Evolutionary conservation across 352 stramenopile genomes (phyloP).

Genomic region (Pythium sp.): DNA sequence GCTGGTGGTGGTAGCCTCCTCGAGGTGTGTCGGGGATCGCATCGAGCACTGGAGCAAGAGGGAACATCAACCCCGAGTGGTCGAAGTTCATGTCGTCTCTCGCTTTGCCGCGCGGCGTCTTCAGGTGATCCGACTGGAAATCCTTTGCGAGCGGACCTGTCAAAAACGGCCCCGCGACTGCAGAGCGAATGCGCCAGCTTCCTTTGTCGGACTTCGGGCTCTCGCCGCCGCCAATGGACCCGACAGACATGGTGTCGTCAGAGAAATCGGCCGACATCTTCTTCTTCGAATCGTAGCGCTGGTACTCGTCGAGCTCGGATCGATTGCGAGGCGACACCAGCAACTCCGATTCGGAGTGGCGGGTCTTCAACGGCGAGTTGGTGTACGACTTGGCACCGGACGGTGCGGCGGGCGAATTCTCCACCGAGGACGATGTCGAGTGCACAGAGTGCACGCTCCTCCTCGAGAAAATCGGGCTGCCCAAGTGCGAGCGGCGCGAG

Average conservation of each 20-base stretch:
- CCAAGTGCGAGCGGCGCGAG: slow-evolving; percentile 14
- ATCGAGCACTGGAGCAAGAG: slow-evolving; percentile 30
- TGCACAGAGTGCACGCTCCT: slow-evolving; percentile 16
- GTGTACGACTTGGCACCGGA: slow-evolving; percentile 15
- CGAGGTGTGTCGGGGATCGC: slow-evolving; percentile 23
- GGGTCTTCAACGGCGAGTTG: slow-evolving; percentile 14
- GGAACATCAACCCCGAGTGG: slow-evolving; percentile 30
- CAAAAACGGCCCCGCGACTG: slow-evolving; percentile 33
- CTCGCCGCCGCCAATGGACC: slow-evolving; percentile 24
- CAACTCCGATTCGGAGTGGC: slow-evolving; percentile 20
- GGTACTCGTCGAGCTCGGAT: slow-evolving; percentile 12
- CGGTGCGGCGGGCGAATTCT: slow-evolving; percentile 13
- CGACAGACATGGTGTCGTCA: slow-evolving; percentile 36
- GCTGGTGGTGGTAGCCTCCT: slow-evolving; percentile 15
- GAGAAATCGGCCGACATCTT: slow-evolving; percentile 23
- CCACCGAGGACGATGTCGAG: slow-evolving; percentile 12
- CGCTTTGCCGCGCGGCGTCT: slow-evolving; percentile 28
- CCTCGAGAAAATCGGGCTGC: slow-evolving; percentile 20
- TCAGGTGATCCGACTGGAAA: slow-evolving; percentile 25
- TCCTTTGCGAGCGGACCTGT: slow-evolving; percentile 38
- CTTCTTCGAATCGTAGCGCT: slow-evolving; percentile 17
- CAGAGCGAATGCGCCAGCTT: slow-evolving; percentile 26
- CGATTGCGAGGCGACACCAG: slow-evolving; percentile 13
- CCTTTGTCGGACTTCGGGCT: slow-evolving; percentile 36
- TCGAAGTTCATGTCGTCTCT: slow-evolving; percentile 31